A percentile compares a stretch with the other conserved stretches of the same genome.
Conservation (phyloP, 179 eudicot species). For the Patellifolia procumbens region DNA sequence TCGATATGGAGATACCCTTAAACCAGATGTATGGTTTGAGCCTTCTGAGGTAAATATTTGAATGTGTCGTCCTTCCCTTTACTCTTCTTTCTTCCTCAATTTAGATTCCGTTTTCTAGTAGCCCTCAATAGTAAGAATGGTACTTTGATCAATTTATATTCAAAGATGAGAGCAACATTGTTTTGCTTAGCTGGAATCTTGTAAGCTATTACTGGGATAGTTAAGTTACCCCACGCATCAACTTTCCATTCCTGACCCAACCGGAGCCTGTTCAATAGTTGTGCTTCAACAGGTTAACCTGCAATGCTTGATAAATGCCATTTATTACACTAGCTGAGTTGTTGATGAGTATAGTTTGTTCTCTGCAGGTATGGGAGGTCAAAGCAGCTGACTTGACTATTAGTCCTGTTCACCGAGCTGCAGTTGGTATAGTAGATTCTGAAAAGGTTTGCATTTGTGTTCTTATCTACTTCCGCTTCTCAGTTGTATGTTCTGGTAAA, state of each 20-base stretch:
- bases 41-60: conserved; percentile 64
- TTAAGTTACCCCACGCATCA: not conserved
- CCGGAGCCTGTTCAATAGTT: not conserved
- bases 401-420: conserved; percentile 92
- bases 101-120: not conserved
- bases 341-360: conserved; percentile 14
- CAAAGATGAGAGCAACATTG: not conserved
- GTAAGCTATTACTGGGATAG: not conserved
- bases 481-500: not conserved
- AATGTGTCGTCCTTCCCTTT: not conserved
- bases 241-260: not conserved
- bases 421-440: conserved; percentile 71
- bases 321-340: not conserved
- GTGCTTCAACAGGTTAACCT: not conserved
- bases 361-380: conserved; percentile 87
- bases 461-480: not conserved
- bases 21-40: conserved; percentile 96
- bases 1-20: conserved; percentile 60
- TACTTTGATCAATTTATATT: not conserved
- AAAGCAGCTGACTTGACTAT: conserved; percentile 97
- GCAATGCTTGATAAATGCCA: not conserved
- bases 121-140: not conserved
- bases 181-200: no score
- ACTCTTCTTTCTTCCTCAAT: not conserved
- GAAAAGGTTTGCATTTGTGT: conserved; percentile 54